Base-by-base conservation (phyloP, 768 basidiomycete genomes). In the Russula ochroleuca region DNA sequence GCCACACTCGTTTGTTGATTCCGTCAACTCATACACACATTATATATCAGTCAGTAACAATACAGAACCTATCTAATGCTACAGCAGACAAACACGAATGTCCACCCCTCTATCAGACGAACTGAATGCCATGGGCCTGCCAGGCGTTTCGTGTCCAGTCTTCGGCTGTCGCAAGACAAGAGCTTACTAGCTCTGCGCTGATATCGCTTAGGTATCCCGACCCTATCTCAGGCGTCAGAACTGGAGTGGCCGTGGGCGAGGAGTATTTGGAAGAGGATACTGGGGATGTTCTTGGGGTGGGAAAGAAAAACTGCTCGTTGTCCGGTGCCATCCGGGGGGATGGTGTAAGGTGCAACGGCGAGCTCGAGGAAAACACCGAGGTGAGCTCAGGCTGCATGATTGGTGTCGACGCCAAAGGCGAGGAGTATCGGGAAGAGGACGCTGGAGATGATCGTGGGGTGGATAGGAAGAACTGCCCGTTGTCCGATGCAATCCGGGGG, bases 371-470 rank as follows among this genome's bases (percentile, higher is more conserved):
- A 50, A 37, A 21, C 48, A 21, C 53, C 9, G 53, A n/a, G 33
- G 58, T 40, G 38, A 21, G 21, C 19, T 28, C 59, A n/a, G 47
- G 45, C 25, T 56, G 53, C 53, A 56, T 50, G 17, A 48, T 10
- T 28, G 28, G 28, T 28, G 28, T 28, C 28, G 28, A 28, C 28
- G 5, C 28, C 5, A 28, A 28, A 28, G 54, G 54, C 37, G 63
- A 64, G 41, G 63, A 60, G 48, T 55, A 60, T 43, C 21, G 38
- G 13, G 63, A 64, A 45, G 63, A 64, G 15, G 17, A 10, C 19
- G 0, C 45, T 31, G 63, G 37, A 5, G 58, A 50, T 28, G 53
- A 38, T 54, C 47, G 58, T 25, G 13, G 31, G 19, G 59, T 48
- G 3, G 59, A 50, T 35, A 50, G 14, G 53, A 50, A 61, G 41